Evolutionary conservation across 2,329 filamentous ascomycete species (phyloP).

Genomic region (Colletotrichum chrysophilum): DNA sequence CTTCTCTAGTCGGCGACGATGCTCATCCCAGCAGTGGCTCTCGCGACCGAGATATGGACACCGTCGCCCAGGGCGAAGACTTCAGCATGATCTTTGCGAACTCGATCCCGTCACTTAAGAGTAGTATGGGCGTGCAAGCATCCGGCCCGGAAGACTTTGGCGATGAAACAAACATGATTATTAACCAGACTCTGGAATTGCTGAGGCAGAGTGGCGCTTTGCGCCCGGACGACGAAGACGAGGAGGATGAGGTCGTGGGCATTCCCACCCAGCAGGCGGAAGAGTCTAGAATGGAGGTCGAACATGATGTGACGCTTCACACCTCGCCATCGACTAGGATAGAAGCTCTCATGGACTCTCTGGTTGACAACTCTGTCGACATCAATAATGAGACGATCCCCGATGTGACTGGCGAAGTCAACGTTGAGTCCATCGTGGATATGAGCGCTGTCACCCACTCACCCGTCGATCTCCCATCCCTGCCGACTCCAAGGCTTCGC

Average conservation of each 20-base stretch:
- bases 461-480: neutral
- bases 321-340: neutral
- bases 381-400: neutral
- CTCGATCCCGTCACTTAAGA: constrained; percentile 56
- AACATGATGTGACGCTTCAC: neutral
- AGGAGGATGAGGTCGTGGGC: constrained; percentile 15
- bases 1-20: constrained; percentile 22
- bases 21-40: constrained; percentile 19
- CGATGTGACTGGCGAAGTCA: neutral
- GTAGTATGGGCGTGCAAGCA: constrained; percentile 39
- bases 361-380: neutral
- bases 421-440: neutral
- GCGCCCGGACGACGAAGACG: constrained; percentile 8
- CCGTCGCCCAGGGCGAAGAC: constrained; percentile 55
- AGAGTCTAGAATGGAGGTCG: neutral
- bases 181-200: constrained; percentile 59
- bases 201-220: constrained; percentile 41
- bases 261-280: neutral
- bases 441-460: neutral
- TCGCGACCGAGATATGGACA: constrained; percentile 34
- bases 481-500: neutral
- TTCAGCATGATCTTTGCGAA: constrained; percentile 66
- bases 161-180: constrained; percentile 61
- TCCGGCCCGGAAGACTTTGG: constrained; percentile 51
- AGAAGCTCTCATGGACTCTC: neutral